A percentile compares a stretch with the other conserved stretches of the same genome.
Evolutionary conservation across 1,139 yeast genomes (phyloP).

Genomic region (Yamadazyma siamensis): DNA sequence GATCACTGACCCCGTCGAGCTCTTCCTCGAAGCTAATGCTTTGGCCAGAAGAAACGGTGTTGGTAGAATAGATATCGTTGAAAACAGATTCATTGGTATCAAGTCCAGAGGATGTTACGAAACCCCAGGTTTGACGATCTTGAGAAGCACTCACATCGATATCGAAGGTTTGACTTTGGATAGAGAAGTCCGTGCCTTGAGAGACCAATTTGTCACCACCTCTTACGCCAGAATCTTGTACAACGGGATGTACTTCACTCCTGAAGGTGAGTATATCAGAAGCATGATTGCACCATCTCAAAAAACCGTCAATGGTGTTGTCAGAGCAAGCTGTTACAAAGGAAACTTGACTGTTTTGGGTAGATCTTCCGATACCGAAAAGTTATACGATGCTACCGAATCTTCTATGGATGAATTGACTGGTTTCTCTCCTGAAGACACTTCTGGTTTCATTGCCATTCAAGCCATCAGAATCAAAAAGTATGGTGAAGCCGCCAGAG

Average conservation of each 20-base stretch:
- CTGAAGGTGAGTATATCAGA: constrained; percentile 96
- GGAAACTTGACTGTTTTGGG: constrained; percentile 83
- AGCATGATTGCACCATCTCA: constrained; percentile 93
- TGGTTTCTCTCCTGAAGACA: constrained; percentile 95
- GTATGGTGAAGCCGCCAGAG: constrained; percentile 93
- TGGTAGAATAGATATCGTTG: constrained; percentile 98
- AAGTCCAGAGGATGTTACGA: constrained; percentile 99
- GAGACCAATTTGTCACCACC: constrained; percentile 95
- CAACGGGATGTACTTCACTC: constrained; percentile 97
- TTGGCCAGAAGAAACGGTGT: constrained; percentile 99
- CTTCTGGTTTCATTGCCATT: constrained; percentile 95
- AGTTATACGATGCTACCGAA: constrained; percentile 95
- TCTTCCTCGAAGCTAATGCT: constrained; percentile 88
- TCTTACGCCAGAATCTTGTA: constrained; percentile 85
- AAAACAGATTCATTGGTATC: constrained; percentile 97
- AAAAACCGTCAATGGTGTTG: constrained; percentile 92
- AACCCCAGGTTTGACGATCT: constrained; percentile 95
- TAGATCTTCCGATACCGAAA: constrained; percentile 92
- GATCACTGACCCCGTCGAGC: constrained; percentile 83
- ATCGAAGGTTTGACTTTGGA: constrained; percentile 95
- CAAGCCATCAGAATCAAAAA: constrained; percentile 98
- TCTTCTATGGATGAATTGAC: constrained; percentile 99
- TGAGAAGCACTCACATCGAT: constrained; percentile 92
- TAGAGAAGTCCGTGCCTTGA: constrained; percentile 94
- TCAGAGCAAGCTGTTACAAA: constrained; percentile 91